Percentiles rank a stretch among this genome's conserved stretches.
These are phyloP conservation scores for Ceratocystis diversiconidia DNA, from an alignment of 2,329 filamentous ascomycete genomes.

Conservation along the genomic window DNA sequence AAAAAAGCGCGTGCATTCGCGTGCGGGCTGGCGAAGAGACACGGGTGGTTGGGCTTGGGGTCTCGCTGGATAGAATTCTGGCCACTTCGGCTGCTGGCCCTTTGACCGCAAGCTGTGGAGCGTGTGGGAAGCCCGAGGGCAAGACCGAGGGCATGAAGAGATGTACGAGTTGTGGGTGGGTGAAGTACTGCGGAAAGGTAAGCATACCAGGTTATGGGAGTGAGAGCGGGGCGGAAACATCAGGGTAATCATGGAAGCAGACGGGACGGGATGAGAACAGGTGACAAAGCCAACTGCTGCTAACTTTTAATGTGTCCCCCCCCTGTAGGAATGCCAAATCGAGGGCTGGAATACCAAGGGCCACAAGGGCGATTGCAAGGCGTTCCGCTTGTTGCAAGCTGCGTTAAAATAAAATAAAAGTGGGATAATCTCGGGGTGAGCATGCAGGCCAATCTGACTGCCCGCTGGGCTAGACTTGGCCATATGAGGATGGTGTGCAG, in stretches of 20 bases:
- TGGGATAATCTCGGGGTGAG: not conserved
- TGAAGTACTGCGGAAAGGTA: constrained; percentile 35
- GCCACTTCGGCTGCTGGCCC: constrained; percentile 22
- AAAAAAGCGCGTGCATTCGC: constrained; percentile 28
- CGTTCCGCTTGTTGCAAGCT: constrained; percentile 15
- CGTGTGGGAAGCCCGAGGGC: constrained; percentile 23
- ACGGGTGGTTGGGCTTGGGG: constrained; percentile 26
- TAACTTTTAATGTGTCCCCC: not conserved
- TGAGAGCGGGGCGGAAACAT: not conserved
- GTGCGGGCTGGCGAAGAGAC: constrained; percentile 25
- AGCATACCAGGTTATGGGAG: constrained; percentile 5
- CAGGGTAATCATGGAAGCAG: not conserved
- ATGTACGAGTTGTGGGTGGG: constrained; percentile 32
- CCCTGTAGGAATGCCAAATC: constrained; percentile 19
- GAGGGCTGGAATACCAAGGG: constrained; percentile 19
- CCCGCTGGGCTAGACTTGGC: not conserved
- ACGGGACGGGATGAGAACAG: not conserved
- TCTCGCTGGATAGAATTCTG: constrained; percentile 21
- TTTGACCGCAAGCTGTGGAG: constrained; percentile 22
- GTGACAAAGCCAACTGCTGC: constrained; percentile 6
- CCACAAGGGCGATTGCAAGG: constrained; percentile 20
- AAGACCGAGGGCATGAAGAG: constrained; percentile 24
- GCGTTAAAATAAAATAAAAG: not conserved
- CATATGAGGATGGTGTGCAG: not conserved
- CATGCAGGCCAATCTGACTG: not conserved